These are phyloP conservation scores for Colletotrichum cuscutae DNA, from an alignment of 2,329 filamentous ascomycete species.

Conservation along the genomic window DNA sequence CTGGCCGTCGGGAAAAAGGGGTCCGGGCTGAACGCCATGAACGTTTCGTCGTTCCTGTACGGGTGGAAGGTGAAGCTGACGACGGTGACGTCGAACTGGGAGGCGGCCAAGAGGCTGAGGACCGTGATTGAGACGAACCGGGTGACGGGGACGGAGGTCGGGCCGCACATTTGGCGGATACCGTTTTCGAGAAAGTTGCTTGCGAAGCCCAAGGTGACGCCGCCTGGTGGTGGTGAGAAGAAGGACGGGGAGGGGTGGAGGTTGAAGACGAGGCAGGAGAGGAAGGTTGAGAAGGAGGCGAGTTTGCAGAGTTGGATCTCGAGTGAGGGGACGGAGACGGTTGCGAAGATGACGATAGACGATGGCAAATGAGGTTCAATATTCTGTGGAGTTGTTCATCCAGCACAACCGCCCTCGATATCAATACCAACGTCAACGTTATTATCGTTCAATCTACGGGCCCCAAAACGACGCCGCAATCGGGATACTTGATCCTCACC, in stretches of 20 bases:
- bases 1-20: slow-evolving; percentile 44
- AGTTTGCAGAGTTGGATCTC: slow-evolving; percentile 20
- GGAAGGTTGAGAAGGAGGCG: slow-evolving; percentile 31
- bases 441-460: no score
- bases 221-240: not conserved
- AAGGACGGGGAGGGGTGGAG: not conserved
- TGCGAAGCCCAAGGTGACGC: slow-evolving; percentile 20
- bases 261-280: slow-evolving; percentile 29
- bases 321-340: not conserved
- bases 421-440: not conserved
- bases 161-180: slow-evolving; percentile 34
- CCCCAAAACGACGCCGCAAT: slow-evolving; percentile 20
- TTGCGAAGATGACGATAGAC: not conserved
- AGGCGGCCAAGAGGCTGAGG: slow-evolving; percentile 40
- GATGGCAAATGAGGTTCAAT: not conserved
- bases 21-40: slow-evolving; percentile 48
- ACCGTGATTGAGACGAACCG: slow-evolving; percentile 29
- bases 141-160: slow-evolving; percentile 12
- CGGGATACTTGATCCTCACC: slow-evolving; percentile 31
- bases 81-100: slow-evolving; percentile 54
- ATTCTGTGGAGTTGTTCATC: no score
- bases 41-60: slow-evolving; percentile 52
- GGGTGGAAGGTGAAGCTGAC: slow-evolving; percentile 48
- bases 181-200: slow-evolving; percentile 35
- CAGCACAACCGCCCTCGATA: not conserved